A percentile compares a stretch with the other conserved stretches of the same genome.
phyloP scores from a whole-genome alignment of 352 stramenopile species.

The Pelagophyceae sp. region DNA sequence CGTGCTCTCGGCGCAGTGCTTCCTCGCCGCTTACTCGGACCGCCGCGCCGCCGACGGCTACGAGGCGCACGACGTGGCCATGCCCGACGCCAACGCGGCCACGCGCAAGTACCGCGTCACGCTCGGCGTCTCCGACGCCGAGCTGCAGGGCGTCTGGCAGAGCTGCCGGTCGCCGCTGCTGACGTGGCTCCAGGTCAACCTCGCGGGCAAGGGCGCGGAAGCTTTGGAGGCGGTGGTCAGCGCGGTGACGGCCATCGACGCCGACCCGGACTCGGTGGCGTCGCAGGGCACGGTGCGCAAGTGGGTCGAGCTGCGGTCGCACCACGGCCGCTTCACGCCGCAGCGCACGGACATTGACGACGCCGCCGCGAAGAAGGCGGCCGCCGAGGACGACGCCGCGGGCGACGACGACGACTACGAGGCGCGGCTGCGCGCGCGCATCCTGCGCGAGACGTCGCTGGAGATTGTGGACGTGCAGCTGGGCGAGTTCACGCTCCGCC shows the following conservation, averaged over 20 bases:
- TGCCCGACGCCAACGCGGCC: neutral
- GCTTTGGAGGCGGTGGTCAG: conserved; percentile 1
- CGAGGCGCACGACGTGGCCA: neutral
- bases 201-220: neutral
- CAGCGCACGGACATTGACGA: no score
- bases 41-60: neutral
- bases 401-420: conserved; percentile 30
- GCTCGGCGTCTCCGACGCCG: neutral
- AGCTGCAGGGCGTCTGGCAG: conserved; percentile 4
- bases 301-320: neutral
- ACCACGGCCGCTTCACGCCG: conserved; percentile 1
- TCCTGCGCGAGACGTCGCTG: conserved; percentile 43
- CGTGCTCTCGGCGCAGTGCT: conserved; percentile 9
- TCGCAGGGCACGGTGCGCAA: neutral
- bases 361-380: neutral
- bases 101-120: neutral
- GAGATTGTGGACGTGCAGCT: conserved; percentile 77
- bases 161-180: neutral
- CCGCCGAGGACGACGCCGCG: neutral
- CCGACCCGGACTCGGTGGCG: neutral
- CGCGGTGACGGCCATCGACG: neutral
- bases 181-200: neutral
- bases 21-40: neutral
- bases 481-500: conserved; percentile 81
- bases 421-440: conserved; percentile 28